These are phyloP conservation scores for Euphrasia arctica DNA, from an alignment of 305 asterid species.

Conservation along the genomic window DNA sequence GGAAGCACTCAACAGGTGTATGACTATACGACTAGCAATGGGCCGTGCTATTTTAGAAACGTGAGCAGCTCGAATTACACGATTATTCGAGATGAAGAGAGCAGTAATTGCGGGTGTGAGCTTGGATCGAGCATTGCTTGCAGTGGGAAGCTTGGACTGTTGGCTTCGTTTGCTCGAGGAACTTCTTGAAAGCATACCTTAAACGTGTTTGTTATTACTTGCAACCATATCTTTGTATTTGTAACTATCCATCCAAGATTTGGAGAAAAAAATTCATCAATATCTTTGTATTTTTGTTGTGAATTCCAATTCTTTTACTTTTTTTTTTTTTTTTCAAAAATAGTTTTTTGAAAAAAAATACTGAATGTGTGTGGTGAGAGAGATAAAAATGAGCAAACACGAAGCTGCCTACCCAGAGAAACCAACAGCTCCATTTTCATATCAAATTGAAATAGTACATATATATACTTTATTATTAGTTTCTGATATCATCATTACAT, in stretches of 20 bases:
- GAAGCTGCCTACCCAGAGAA: background rate
- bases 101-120: slow-evolving; percentile 30
- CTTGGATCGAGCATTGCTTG: no score
- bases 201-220: no score
- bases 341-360: no score
- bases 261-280: no score
- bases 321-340: background rate
- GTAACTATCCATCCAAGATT: no score
- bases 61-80: slow-evolving; percentile 80
- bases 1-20: slow-evolving; percentile 69
- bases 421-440: slow-evolving; percentile 2
- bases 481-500: no score
- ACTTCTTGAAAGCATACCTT: slow-evolving; percentile 8
- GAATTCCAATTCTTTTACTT: no score
- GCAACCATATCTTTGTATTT: no score
- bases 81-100: slow-evolving; percentile 51
- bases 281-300: no score
- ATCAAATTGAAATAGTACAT: background rate
- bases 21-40: slow-evolving; percentile 27
- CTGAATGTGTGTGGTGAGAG: no score
- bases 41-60: slow-evolving; percentile 61
- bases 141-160: slow-evolving; percentile 11
- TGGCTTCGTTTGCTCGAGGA: slow-evolving; percentile 21
- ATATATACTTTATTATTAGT: background rate
- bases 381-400: background rate